Percentiles rank a stretch among this genome's conserved stretches.
Conservation (phyloP, 169 alveolate genomes). For the Babesia ovis region DNA sequence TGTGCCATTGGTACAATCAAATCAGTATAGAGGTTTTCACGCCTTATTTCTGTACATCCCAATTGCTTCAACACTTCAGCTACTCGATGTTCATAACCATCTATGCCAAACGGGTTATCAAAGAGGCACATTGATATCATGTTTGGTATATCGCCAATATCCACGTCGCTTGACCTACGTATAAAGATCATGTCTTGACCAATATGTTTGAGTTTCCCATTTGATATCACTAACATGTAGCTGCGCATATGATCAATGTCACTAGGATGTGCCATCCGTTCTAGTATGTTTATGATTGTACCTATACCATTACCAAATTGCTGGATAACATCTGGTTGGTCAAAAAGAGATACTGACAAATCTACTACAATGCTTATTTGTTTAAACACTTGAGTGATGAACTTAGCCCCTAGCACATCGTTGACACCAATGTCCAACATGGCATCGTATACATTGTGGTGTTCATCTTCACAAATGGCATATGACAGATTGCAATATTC, state of each 20-base stretch:
- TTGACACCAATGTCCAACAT: slow-evolving; percentile 6
- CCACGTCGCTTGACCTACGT: background rate
- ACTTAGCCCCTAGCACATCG: background rate
- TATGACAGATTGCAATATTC: slow-evolving; percentile 1
- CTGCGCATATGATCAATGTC: background rate
- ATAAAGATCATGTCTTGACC: background rate
- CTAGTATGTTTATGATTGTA: background rate
- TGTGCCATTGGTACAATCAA: background rate
- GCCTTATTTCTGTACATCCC: slow-evolving; percentile 2
- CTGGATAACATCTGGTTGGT: background rate
- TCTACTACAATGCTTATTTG: background rate
- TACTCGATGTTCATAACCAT: slow-evolving; percentile 15
- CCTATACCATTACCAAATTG: background rate
- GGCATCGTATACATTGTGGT: background rate
- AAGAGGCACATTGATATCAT: background rate
- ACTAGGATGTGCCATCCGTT: background rate
- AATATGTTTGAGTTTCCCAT: slow-evolving; percentile 1
- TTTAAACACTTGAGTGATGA: background rate
- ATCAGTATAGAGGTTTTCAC: background rate
- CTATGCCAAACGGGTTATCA: background rate
- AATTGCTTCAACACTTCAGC: background rate
- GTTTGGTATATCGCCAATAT: background rate
- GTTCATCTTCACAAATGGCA: background rate
- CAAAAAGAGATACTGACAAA: background rate
- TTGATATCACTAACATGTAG: background rate